Evolutionary conservation across 1,139 yeast genomes (phyloP).

Genomic region (Hyphopichia khmerensis): DNA sequence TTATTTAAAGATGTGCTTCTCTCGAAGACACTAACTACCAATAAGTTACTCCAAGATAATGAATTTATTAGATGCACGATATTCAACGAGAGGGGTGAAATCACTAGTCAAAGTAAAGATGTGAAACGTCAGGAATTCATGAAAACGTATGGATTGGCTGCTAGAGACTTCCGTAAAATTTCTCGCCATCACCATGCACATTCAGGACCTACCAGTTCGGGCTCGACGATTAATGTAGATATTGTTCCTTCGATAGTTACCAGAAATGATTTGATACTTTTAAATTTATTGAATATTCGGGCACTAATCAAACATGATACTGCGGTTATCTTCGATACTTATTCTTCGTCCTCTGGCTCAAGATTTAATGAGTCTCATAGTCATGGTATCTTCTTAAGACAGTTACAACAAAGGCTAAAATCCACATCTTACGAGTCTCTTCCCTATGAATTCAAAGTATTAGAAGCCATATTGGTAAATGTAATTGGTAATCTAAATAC

Average conservation of each 20-base stretch:
- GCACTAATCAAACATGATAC: conserved; percentile 42
- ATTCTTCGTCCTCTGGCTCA: conserved; percentile 20
- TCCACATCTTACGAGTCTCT: conserved; percentile 21
- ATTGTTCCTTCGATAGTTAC: conserved; percentile 46
- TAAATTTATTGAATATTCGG: conserved; percentile 40
- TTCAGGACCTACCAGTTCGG: conserved; percentile 8
- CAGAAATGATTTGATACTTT: conserved; percentile 34
- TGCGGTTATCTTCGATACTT: conserved; percentile 40
- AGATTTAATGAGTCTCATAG: conserved; percentile 37
- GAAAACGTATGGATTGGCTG: conserved; percentile 33
- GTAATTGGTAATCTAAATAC: conserved; percentile 39
- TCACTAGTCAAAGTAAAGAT: conserved; percentile 41
- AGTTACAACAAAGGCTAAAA: conserved; percentile 28
- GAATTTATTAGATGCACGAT: conserved; percentile 60
- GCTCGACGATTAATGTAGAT: conserved; percentile 27
- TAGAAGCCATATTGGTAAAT: conserved; percentile 42
- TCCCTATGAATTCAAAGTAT: conserved; percentile 46
- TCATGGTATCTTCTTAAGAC: conserved; percentile 34
- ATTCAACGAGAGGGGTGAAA: conserved; percentile 35
- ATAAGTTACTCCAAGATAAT: conserved; percentile 17
- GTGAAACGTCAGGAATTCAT: conserved; percentile 36
- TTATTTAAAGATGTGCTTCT: conserved; percentile 20
- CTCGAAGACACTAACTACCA: conserved; percentile 19
- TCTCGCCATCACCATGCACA: conserved; percentile 22
- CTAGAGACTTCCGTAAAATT: conserved; percentile 44